Conservation (phyloP, 495 filamentous ascomycete genomes). For the Staphylotrichum longicolle region DNA sequence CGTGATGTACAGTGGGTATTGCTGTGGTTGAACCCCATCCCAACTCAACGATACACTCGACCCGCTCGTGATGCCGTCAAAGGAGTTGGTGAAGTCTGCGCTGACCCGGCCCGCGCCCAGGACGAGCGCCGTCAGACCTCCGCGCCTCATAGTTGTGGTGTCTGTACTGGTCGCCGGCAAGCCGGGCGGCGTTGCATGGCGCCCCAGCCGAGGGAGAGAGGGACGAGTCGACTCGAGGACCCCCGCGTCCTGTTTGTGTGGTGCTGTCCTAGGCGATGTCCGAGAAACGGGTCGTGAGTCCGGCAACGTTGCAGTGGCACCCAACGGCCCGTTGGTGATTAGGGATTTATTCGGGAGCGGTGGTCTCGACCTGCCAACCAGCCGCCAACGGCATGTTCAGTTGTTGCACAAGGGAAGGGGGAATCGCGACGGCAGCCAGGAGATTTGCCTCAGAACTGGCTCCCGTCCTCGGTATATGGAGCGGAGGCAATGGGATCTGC, state of each 20-base stretch:
- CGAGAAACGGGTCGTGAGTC: neutral
- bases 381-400: neutral
- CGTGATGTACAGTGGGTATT: conserved; percentile 19
- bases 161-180: neutral
- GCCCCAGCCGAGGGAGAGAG: neutral
- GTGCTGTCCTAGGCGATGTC: neutral
- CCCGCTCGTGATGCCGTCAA: conserved; percentile 15
- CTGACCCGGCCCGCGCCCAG: neutral
- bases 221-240: neutral
- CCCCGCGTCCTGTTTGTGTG: neutral
- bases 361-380: neutral
- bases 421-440: neutral
- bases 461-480: neutral
- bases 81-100: conserved; percentile 18
- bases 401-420: neutral
- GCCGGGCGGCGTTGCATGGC: conserved; percentile 6
- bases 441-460: neutral
- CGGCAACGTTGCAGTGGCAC: neutral
- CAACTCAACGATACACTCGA: conserved; percentile 7
- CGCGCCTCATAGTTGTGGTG: neutral
- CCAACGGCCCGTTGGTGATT: neutral
- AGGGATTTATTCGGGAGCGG: neutral
- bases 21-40: conserved; percentile 5
- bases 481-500: neutral
- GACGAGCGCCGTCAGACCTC: neutral